Percentiles rank a stretch among this genome's conserved stretches.
phyloP scores from a whole-genome alignment of 2,329 filamentous ascomycete species.

The Tolypocladium guangdongense region DNA sequence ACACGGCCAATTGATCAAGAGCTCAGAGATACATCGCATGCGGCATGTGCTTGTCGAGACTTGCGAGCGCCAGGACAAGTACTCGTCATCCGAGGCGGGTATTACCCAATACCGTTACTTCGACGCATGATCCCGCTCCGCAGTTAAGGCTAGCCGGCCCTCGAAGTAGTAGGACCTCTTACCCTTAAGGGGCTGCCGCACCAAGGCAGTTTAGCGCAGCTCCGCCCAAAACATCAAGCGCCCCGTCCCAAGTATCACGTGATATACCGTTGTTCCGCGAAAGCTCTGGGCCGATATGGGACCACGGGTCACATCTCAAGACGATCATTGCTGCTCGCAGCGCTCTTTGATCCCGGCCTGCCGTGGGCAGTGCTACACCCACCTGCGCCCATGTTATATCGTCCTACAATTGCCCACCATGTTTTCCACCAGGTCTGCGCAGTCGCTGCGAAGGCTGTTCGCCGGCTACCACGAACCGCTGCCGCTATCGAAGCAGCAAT shows the following conservation, averaged over 20 bases:
- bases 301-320: background rate
- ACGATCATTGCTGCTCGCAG: background rate
- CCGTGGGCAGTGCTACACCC: conserved; percentile 3
- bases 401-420: conserved; percentile 11
- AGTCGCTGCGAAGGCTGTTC: conserved; percentile 27
- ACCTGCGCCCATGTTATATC: conserved; percentile 15
- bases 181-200: background rate
- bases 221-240: background rate
- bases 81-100: too few relatives aligned
- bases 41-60: background rate
- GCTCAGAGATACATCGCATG: background rate
- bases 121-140: background rate
- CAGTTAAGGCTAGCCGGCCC: background rate
- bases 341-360: conserved; percentile 3
- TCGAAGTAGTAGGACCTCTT: too few relatives aligned
- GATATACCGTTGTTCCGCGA: background rate
- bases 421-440: conserved; percentile 26
- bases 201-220: background rate
- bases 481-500: conserved; percentile 37
- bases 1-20: background rate
- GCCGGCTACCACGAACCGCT: conserved; percentile 39
- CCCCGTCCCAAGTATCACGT: background rate
- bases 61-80: too few relatives aligned
- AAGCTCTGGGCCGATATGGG: too few relatives aligned
- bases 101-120: background rate